Percentiles rank a stretch among this genome's conserved stretches.
Conservation (phyloP, 192 early-diverging fungal genomes). For the Phycomyces nitens region DNA sequence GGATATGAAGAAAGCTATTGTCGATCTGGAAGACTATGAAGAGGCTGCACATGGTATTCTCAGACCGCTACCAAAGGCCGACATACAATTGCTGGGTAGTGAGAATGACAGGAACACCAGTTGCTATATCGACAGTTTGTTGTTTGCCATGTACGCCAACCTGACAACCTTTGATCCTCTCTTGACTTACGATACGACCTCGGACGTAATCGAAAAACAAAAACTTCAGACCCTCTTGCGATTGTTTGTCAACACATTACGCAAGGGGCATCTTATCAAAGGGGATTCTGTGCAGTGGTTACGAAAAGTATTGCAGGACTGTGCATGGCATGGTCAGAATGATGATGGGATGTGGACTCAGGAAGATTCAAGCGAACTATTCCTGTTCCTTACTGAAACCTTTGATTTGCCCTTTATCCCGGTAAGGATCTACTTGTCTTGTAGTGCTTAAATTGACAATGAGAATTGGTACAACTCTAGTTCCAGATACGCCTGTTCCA, state of each 20-base stretch:
- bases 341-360: conserved; percentile 35
- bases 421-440: conserved; percentile 34
- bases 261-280: conserved; percentile 55
- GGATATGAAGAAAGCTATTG: conserved; percentile 22
- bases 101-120: conserved; percentile 60
- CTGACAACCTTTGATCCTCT: conserved; percentile 55
- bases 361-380: conserved; percentile 69
- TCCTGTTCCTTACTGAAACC: conserved; percentile 61
- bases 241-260: conserved; percentile 57
- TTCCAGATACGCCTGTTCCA: conserved; percentile 60
- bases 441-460: background rate
- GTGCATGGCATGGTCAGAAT: conserved; percentile 46
- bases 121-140: conserved; percentile 65
- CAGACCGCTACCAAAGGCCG: background rate
- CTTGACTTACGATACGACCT: conserved; percentile 33
- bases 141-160: conserved; percentile 66
- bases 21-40: conserved; percentile 26
- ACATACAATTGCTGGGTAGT: conserved; percentile 39
- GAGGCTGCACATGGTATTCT: conserved; percentile 38
- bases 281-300: conserved; percentile 50
- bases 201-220: conserved; percentile 20
- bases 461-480: background rate
- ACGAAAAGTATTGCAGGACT: conserved; percentile 42
- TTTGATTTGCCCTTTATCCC: conserved; percentile 67
- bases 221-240: conserved; percentile 51